These are phyloP conservation scores for Taiozyma sp. DNA, from an alignment of 1,139 yeast species.

Conservation along the genomic window DNA sequence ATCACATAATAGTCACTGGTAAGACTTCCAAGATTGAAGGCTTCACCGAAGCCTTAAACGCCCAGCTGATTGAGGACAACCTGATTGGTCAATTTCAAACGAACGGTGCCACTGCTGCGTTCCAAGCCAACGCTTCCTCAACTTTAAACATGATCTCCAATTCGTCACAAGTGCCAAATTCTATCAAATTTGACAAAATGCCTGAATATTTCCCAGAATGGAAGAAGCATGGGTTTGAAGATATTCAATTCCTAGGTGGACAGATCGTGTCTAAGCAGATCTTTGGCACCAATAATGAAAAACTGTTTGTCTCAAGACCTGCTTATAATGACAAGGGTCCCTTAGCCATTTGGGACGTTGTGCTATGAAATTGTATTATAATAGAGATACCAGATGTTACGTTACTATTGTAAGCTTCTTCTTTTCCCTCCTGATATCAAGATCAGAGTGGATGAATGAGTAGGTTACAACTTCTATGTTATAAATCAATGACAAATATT, in stretches of 20 bases:
- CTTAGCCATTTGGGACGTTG: constrained; percentile 45
- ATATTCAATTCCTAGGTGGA: constrained; percentile 76
- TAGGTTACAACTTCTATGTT: too few species aligned
- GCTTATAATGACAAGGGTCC: constrained; percentile 84
- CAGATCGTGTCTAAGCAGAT: constrained; percentile 85
- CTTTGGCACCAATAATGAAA: constrained; percentile 60
- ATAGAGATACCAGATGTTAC: neutral
- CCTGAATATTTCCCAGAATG: constrained; percentile 96
- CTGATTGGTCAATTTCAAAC: constrained; percentile 34
- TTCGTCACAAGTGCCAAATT: constrained; percentile 69
- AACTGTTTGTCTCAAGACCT: constrained; percentile 60
- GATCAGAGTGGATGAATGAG: neutral
- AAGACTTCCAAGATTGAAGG: constrained; percentile 72
- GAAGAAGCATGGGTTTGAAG: constrained; percentile 82
- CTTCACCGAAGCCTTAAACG: constrained; percentile 62
- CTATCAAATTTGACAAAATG: constrained; percentile 59
- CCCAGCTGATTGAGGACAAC: constrained; percentile 54
- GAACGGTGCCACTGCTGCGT: constrained; percentile 26
- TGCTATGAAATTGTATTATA: constrained; percentile 17
- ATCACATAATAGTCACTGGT: constrained; percentile 75
- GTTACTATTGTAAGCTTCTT: neutral
- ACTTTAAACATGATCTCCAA: constrained; percentile 19
- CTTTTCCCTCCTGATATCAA: too few species aligned
- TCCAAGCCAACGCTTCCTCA: constrained; percentile 31
- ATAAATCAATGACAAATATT: too few species aligned